phyloP scores from a whole-genome alignment of 2,329 filamentous ascomycete species.

The Calonectria pauciramosa region DNA sequence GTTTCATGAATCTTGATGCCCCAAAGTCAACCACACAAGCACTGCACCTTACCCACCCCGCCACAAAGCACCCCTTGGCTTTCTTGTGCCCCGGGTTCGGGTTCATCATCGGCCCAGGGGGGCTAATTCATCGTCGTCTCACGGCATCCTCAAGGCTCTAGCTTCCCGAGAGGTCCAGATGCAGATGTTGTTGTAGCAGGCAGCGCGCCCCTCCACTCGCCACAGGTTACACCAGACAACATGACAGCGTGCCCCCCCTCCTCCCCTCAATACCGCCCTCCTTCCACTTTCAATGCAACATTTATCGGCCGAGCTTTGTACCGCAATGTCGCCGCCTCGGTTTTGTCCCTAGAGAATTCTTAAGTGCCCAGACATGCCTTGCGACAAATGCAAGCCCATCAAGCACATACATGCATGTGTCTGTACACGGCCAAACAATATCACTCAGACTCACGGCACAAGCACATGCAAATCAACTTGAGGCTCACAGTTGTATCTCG shows the following conservation, averaged over 20 bases:
- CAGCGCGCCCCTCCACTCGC: constrained; percentile 11
- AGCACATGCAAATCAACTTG: constrained; percentile 20
- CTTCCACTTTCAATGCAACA: constrained; percentile 25
- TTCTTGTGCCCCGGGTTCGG: background rate
- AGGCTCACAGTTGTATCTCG: constrained; percentile 8
- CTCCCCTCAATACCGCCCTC: constrained; percentile 13
- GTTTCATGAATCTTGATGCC: constrained; percentile 2
- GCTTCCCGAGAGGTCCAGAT: constrained; percentile 16
- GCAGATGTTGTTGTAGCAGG: constrained; percentile 8
- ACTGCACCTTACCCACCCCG: background rate
- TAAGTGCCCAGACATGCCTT: constrained; percentile 1
- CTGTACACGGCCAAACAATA: constrained; percentile 15
- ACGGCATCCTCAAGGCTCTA: constrained; percentile 2
- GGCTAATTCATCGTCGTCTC: background rate
- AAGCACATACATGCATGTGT: background rate
- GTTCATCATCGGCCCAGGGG: background rate
- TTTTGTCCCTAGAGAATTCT: background rate
- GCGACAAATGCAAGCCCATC: background rate
- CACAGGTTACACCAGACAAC: constrained; percentile 24
- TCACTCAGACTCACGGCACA: background rate
- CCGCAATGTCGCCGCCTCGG: background rate
- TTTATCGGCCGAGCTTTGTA: background rate
- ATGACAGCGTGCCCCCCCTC: constrained; percentile 22
- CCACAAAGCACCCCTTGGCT: background rate
- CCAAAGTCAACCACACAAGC: background rate